These are phyloP conservation scores for Xylaria sp. DNA, from an alignment of 2,329 filamentous ascomycete genomes.

Conservation along the genomic window DNA sequence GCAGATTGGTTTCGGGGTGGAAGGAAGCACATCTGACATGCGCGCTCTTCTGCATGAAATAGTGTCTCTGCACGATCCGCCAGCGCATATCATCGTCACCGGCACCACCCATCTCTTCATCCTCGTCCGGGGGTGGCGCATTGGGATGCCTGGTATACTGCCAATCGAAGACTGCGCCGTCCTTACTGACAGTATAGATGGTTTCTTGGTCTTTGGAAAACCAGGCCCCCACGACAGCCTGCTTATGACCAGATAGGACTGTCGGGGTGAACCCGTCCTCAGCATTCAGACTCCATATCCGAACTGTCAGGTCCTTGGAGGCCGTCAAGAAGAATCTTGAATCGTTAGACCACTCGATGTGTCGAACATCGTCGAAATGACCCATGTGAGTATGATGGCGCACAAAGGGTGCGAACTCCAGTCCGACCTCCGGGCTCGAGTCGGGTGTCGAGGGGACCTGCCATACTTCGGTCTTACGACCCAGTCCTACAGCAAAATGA, in stretches of 20 bases:
- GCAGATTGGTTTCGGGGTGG: constrained; percentile 84
- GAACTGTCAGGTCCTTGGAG: constrained; percentile 89
- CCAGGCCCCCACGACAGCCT: constrained; percentile 93
- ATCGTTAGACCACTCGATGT: constrained; percentile 95
- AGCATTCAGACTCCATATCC: constrained; percentile 92
- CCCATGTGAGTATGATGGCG: constrained; percentile 85
- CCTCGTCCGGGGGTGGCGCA: constrained; percentile 62
- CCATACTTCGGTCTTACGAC: constrained; percentile 93
- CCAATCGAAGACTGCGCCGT: constrained; percentile 97
- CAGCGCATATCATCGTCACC: constrained; percentile 79
- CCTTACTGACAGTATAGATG: constrained; percentile 96
- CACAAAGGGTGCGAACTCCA: constrained; percentile 96
- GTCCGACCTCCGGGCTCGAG: constrained; percentile 77
- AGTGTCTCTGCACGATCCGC: constrained; percentile 91
- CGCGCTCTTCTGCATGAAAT: constrained; percentile 91
- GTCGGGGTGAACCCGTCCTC: constrained; percentile 92
- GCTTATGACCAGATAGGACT: constrained; percentile 88
- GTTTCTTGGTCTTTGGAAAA: constrained; percentile 94
- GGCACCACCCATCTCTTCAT: constrained; percentile 69
- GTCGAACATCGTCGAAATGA: constrained; percentile 87
- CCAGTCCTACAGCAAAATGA: constrained; percentile 89
- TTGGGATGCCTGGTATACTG: constrained; percentile 75
- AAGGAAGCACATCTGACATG: constrained; percentile 91
- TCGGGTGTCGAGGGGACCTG: constrained; percentile 92
- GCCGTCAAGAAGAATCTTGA: constrained; percentile 94